These are phyloP conservation scores for Arabidopsis thaliana DNA, from an alignment of 345 rosid species.

Conservation along the genomic window DNA sequence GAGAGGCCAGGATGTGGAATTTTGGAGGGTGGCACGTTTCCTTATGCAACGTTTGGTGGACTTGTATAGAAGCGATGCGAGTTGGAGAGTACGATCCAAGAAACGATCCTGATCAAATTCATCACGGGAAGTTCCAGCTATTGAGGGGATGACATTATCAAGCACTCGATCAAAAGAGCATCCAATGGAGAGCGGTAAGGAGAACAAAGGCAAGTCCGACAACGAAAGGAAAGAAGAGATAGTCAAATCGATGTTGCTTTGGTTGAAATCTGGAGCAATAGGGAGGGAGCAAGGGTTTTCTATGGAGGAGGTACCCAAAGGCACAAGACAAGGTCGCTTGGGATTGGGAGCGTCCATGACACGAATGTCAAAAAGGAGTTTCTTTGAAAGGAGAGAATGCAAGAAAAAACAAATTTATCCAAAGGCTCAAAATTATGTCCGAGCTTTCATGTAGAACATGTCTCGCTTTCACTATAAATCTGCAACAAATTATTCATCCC, in stretches of 20 bases:
- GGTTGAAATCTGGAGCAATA: constrained; percentile 21
- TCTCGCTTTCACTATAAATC: constrained; percentile 12
- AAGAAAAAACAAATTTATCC: background rate
- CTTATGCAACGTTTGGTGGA: constrained; percentile 69
- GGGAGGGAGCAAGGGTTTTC: constrained; percentile 10
- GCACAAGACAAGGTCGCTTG: constrained; percentile 30
- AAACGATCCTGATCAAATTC: constrained; percentile 62
- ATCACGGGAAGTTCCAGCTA: constrained; percentile 8
- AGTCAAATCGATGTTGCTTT: constrained; percentile 33
- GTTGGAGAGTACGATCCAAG: constrained; percentile 70
- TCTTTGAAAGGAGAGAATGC: background rate
- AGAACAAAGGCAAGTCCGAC: constrained; percentile 43
- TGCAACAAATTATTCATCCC: constrained; percentile 21
- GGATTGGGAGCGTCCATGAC: constrained; percentile 43
- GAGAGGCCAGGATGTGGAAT: constrained; percentile 72
- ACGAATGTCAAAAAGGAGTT: background rate
- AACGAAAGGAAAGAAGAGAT: constrained; percentile 43
- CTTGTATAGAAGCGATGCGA: constrained; percentile 64
- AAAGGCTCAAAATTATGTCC: constrained; percentile 7
- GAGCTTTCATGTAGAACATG: background rate
- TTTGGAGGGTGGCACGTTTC: constrained; percentile 72
- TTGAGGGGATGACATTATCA: constrained; percentile 52
- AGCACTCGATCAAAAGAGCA: constrained; percentile 79
- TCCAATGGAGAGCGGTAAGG: constrained; percentile 60
- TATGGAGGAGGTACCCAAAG: constrained; percentile 27